A percentile compares a stretch with the other conserved stretches of the same genome.
phyloP scores from a whole-genome alignment of 495 filamentous ascomycete species.

The Rusavskia elegans region DNA sequence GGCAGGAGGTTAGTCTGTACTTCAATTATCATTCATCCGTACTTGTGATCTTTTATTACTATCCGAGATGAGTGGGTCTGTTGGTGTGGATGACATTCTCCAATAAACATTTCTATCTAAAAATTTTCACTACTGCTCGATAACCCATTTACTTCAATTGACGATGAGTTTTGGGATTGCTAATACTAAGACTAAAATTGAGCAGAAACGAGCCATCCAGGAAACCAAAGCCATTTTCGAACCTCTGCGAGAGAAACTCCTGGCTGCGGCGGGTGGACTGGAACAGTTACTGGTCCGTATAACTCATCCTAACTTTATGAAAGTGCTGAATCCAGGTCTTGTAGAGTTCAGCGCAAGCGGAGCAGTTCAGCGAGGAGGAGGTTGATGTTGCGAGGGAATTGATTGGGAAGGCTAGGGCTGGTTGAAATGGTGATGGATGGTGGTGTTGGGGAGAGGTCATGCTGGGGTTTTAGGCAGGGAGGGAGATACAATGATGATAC shows the following conservation, averaged over 20 bases:
- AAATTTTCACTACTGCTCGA: too few species aligned
- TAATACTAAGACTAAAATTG: too few species aligned
- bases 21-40: too few species aligned
- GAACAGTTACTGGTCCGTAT: constrained; percentile 44
- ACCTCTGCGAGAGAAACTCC: constrained; percentile 47
- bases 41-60: too few species aligned
- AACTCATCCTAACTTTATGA: neutral
- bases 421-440: neutral
- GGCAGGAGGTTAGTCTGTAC: constrained; percentile 66
- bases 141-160: too few species aligned
- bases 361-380: constrained; percentile 37
- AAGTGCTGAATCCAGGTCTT: neutral
- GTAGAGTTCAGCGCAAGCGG: constrained; percentile 3
- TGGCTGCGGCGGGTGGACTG: constrained; percentile 48
- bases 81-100: too few species aligned
- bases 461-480: too few species aligned
- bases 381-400: constrained; percentile 41
- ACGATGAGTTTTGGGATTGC: too few species aligned
- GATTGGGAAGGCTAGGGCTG: constrained; percentile 38
- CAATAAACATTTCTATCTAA: too few species aligned
- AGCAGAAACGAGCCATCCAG: constrained; percentile 54
- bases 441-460: too few species aligned
- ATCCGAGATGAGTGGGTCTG: too few species aligned
- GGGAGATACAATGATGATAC: neutral
- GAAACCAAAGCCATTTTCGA: constrained; percentile 73